These are phyloP conservation scores for Alloteropsis angusta DNA, from an alignment of 202 grass and related monocot species.

Conservation along the genomic window DNA sequence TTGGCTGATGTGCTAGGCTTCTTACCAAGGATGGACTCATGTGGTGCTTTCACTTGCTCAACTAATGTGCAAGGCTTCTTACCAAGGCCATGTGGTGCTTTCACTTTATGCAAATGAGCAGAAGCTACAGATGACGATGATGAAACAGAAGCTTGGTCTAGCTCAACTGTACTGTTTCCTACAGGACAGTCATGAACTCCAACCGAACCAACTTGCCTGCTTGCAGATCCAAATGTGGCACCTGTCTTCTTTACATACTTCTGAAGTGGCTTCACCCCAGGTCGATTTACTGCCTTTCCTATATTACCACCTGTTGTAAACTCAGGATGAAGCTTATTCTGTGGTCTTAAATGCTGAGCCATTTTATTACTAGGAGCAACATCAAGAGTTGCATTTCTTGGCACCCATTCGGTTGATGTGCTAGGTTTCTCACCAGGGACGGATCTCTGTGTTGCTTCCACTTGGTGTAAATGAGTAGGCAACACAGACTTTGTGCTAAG, in stretches of 20 bases:
- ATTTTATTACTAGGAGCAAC: background rate
- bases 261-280: constrained; percentile 23
- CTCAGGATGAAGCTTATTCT: constrained; percentile 1
- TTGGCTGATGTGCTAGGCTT: constrained; percentile 3
- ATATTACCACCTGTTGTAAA: background rate
- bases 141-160: background rate
- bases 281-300: background rate
- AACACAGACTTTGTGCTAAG: background rate
- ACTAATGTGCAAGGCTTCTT: constrained; percentile 7
- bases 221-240: background rate
- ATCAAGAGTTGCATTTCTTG: constrained; percentile 22
- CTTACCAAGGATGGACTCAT: constrained; percentile 12
- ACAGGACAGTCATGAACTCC: background rate
- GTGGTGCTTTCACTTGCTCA: background rate
- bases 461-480: background rate
- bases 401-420: background rate
- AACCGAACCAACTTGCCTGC: background rate
- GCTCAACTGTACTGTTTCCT: background rate
- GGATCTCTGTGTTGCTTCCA: background rate
- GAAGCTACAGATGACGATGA: background rate
- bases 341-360: constrained; percentile 16
- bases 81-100: background rate
- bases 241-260: constrained; percentile 37
- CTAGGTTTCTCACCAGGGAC: background rate
- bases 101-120: background rate